Evolutionary conservation across 2,329 filamentous ascomycete species (phyloP).

Genomic region (Diaporthe velutina): DNA sequence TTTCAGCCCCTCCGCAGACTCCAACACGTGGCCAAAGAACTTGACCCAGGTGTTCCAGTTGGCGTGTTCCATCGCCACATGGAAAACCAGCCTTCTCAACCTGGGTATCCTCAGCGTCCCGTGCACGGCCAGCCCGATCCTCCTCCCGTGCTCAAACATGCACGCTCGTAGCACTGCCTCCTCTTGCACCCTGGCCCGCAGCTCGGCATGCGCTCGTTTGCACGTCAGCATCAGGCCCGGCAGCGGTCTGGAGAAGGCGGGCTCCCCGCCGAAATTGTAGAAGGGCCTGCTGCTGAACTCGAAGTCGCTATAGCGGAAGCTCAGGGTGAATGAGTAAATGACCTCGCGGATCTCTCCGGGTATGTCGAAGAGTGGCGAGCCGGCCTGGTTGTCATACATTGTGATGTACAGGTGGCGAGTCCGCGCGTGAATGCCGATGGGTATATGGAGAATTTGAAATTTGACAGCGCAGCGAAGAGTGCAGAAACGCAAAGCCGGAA

Average conservation of each 20-base stretch:
- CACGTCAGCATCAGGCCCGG: slow-evolving; percentile 36
- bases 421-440: too few species aligned
- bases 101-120: slow-evolving; percentile 46
- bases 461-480: too few species aligned
- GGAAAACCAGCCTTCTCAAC: slow-evolving; percentile 44
- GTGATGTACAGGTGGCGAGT: background rate
- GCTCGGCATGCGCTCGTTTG: slow-evolving; percentile 33
- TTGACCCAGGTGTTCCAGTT: slow-evolving; percentile 50
- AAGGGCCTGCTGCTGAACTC: slow-evolving; percentile 34
- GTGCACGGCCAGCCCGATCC: slow-evolving; percentile 48
- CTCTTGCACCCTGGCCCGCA: slow-evolving; percentile 42
- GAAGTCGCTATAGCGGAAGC: slow-evolving; percentile 34
- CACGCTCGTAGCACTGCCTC: slow-evolving; percentile 45
- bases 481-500: background rate
- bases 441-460: background rate
- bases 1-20: slow-evolving; percentile 39
- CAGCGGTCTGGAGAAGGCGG: slow-evolving; percentile 10
- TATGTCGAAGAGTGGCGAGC: slow-evolving; percentile 26
- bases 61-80: slow-evolving; percentile 46
- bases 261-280: slow-evolving; percentile 10
- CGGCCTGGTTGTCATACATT: background rate
- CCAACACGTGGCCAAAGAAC: slow-evolving; percentile 44
- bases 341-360: slow-evolving; percentile 32
- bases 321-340: slow-evolving; percentile 25
- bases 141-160: slow-evolving; percentile 42